Evolutionary conservation across 176 grass and related monocot species (phyloP), one percentile per base, ranked within the genome.

Genomic region (Paspalum vaginatum): DNA sequence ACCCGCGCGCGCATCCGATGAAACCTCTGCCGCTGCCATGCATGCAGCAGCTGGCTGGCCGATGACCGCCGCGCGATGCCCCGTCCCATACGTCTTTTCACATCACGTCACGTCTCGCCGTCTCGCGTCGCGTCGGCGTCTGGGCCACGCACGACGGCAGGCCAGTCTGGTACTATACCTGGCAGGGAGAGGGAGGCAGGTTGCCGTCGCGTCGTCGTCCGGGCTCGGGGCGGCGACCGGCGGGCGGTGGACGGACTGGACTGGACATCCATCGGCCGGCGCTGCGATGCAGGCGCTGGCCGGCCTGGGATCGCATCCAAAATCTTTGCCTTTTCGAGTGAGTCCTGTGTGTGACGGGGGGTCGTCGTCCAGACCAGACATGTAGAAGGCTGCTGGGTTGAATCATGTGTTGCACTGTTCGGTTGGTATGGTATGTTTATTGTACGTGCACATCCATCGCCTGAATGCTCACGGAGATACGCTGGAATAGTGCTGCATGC

Each of bases 61-160:
- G 32, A 32, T n/a, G n/a, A n/a, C n/a, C n/a, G n/a, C n/a, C n/a
- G n/a, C n/a, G n/a, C n/a, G n/a, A n/a, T n/a, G n/a, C n/a, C n/a
- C n/a, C n/a, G n/a, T n/a, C n/a, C 70, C 21, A 66, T 38, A 22
- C 72, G 73, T 84, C 82, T 24, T 48, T 4, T 84, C 73, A 84
- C 9, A 48, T 63, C 79, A 47, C 11, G 18, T 56, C 13, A 3
- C 32, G 2, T 32, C 32, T 1, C 2, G 32, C 32, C 32, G 32
- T 32, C 32, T 32, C 32, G 32, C 32, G 32, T 32, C 32, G 5
- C 54, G 21, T 25, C 61, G 39, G 44, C 79, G 22, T 77, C 25
- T 6, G 38, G 4, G 26, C 22, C 43, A 42, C 43, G 73, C 32
- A 32, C 32, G 32, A 60, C 26, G 38, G 47, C 18, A 15, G 9